Percentiles rank a stretch among this genome's conserved stretches.
Evolutionary conservation across 2,329 filamentous ascomycete species (phyloP).

Genomic region (Epichloe amarillans): DNA sequence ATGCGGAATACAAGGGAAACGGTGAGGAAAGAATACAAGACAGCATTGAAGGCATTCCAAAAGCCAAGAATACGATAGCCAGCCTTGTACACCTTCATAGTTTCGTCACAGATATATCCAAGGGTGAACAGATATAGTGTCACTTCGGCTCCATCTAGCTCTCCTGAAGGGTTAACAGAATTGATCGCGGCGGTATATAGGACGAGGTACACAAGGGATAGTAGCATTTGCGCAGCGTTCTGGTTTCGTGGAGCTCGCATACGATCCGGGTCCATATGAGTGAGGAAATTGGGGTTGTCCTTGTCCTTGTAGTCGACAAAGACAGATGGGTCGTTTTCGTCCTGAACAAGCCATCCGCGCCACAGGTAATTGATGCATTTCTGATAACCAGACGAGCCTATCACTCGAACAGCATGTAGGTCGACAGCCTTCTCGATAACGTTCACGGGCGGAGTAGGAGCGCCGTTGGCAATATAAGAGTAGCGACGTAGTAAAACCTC

Average conservation of each 20-base stretch:
- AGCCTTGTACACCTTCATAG: slow-evolving; percentile 85
- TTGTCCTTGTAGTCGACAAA: slow-evolving; percentile 82
- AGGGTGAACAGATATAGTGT: slow-evolving; percentile 83
- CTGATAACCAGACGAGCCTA: slow-evolving; percentile 87
- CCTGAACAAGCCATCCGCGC: slow-evolving; percentile 93
- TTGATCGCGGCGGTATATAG: slow-evolving; percentile 90
- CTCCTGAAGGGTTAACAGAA: slow-evolving; percentile 74
- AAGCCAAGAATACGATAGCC: slow-evolving; percentile 85
- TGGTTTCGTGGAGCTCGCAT: slow-evolving; percentile 91
- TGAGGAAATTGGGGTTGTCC: slow-evolving; percentile 62
- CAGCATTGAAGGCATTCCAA: slow-evolving; percentile 90
- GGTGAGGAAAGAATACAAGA: slow-evolving; percentile 66
- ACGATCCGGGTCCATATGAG: slow-evolving; percentile 83
- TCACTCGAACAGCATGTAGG: slow-evolving; percentile 75
- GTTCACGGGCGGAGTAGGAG: slow-evolving; percentile 64
- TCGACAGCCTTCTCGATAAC: slow-evolving; percentile 91
- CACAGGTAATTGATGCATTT: slow-evolving; percentile 90
- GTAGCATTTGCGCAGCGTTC: slow-evolving; percentile 74
- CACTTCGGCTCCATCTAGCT: slow-evolving; percentile 72
- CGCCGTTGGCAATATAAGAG: slow-evolving; percentile 60
- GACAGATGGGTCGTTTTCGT: slow-evolving; percentile 76
- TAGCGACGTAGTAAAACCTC: slow-evolving; percentile 78
- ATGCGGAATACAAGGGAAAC: slow-evolving; percentile 70
- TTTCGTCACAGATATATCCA: slow-evolving; percentile 80
- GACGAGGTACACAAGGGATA: slow-evolving; percentile 69